These are phyloP conservation scores for Takakia lepidozioides DNA, from an alignment of 225 moss, liverwort and hornwort species.

Conservation along the genomic window DNA sequence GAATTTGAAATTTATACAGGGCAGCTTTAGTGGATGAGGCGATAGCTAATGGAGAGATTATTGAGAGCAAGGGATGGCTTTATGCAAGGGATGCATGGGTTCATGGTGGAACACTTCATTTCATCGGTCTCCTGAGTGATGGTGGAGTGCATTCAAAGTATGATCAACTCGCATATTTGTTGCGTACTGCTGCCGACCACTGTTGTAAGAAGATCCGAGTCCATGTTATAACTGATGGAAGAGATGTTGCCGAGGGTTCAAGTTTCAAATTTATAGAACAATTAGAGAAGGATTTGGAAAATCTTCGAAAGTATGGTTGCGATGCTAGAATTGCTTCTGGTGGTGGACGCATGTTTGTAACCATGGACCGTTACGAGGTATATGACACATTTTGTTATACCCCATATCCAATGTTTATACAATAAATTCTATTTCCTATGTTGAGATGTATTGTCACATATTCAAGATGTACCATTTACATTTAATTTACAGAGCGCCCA, in stretches of 20 bases:
- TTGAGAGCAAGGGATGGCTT: constrained; percentile 39
- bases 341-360: constrained; percentile 83
- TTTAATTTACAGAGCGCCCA: too few relatives aligned
- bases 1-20: too few relatives aligned
- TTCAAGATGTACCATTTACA: too few relatives aligned
- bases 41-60: constrained; percentile 47
- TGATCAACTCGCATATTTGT: constrained; percentile 52
- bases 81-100: constrained; percentile 68
- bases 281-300: constrained; percentile 62
- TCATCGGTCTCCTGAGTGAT: constrained; percentile 74
- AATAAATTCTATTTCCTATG: too few relatives aligned
- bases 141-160: constrained; percentile 81
- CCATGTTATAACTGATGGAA: constrained; percentile 66
- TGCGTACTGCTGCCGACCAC: constrained; percentile 46
- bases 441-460: too few relatives aligned
- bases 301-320: constrained; percentile 51
- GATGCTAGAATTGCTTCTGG: constrained; percentile 79
- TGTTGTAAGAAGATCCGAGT: constrained; percentile 75
- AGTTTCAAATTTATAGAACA: constrained; percentile 54
- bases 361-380: constrained; percentile 87
- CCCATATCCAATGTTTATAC: too few relatives aligned
- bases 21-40: constrained; percentile 69
- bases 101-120: constrained; percentile 63
- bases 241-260: constrained; percentile 73
- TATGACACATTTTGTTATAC: neutral